Evolutionary conservation across 2,329 filamentous ascomycete species (phyloP), one percentile per base, ranked within the genome.

Genomic region (Lachnellula willkommii): DNA sequence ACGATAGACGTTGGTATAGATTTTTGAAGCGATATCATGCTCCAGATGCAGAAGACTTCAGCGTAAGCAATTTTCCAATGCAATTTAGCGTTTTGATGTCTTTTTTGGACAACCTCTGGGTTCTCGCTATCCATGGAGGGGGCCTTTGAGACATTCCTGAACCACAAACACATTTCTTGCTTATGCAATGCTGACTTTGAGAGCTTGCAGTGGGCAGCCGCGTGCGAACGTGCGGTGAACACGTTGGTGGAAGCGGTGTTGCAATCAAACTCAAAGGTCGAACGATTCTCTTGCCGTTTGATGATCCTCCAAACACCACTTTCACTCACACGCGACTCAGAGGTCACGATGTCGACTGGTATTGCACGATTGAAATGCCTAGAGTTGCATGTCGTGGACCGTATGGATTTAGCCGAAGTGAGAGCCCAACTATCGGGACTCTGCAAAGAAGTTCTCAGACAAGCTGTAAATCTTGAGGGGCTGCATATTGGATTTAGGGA

Each of bases 401-500:
- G 71, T 4, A 50, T 46, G 8, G 77, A 84, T 14, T 15, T 47
- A 17, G 62, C 73, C 86, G 15, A 80, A 83, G 59, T 71, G 74
- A 32, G 79, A 79, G 55, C 72, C 20, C 76, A 80, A 56, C 72
- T 88, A 0, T 84, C 83, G 3, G 68, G 69, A 3, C 72, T 83
- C 8, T 86, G 87, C 60, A 74, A 75, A 45, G 75, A 74, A 5
- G 75, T 87, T 24, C 85, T 88, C 63, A 73, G 69, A 3, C 76
- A 79, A 9, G 81, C 84, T 4, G 77, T 75, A 52, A 83, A 83
- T 56, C 78, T 88, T 63, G 77, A 81, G 56, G 78, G 82, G 20
- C 73, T 88, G 17, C 83, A 88, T 63, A 75, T 88, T 36, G 83
- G 84, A 3, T 88, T 87, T 61, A 80, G 81, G 0, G 77, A 78